A percentile compares a stretch with the other conserved stretches of the same genome.
Conservation (phyloP, 1,139 yeast genomes). For the Blastobotrys illinoisensis region DNA sequence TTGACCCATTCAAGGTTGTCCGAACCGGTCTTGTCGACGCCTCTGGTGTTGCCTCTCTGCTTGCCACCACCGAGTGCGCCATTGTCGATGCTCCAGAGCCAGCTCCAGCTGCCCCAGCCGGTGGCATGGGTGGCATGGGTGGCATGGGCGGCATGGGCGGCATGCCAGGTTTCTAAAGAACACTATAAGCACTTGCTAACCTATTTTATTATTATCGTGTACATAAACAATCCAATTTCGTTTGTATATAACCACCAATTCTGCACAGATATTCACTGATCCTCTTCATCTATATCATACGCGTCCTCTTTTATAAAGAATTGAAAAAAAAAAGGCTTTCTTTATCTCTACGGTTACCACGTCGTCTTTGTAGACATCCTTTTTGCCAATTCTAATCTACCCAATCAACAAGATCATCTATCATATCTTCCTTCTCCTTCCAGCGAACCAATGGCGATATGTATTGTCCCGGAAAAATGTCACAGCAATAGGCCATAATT, state of each 20-base stretch:
- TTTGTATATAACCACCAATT: background rate
- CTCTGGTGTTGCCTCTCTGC: conserved; percentile 93
- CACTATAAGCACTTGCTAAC: background rate
- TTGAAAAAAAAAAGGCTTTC: too few relatives aligned
- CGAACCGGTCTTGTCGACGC: conserved; percentile 97
- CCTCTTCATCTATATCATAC: too few relatives aligned
- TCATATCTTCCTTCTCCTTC: too few relatives aligned
- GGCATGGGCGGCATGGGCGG: conserved; percentile 41
- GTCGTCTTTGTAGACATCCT: too few relatives aligned
- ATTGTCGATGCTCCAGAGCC: conserved; percentile 97
- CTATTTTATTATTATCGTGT: background rate
- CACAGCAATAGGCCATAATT: too few relatives aligned
- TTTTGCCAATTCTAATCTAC: too few relatives aligned
- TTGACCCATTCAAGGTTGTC: conserved; percentile 98
- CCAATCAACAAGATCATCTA: too few relatives aligned
- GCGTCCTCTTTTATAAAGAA: too few relatives aligned
- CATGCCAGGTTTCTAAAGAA: conserved; percentile 4
- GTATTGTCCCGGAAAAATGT: too few relatives aligned
- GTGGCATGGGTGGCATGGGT: conserved; percentile 57
- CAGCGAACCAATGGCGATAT: too few relatives aligned
- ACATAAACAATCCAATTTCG: background rate
- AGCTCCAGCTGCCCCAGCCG: conserved; percentile 62
- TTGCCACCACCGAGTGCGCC: conserved; percentile 98
- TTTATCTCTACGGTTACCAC: too few relatives aligned
- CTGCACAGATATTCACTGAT: too few relatives aligned